Percentiles rank a stretch among this genome's conserved stretches.
phyloP scores from a whole-genome alignment of 2,329 filamentous ascomycete genomes.

The Aspergillus brasiliensis region DNA sequence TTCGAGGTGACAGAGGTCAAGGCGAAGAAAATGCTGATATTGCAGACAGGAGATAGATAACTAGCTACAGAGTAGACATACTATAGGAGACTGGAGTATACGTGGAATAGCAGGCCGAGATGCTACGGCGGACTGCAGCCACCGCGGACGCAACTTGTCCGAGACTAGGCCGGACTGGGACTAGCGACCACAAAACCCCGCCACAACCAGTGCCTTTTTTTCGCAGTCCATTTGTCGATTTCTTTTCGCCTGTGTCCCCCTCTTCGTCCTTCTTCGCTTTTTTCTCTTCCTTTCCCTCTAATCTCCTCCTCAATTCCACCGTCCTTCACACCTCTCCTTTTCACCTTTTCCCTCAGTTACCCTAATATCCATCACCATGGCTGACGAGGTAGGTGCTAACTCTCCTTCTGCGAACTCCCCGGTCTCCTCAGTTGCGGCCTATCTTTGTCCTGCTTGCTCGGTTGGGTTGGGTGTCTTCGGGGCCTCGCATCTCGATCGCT shows the following conservation, averaged over 20 bases:
- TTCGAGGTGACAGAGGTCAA: not conserved
- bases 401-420: slow-evolving; percentile 19
- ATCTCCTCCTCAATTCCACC: slow-evolving; percentile 21
- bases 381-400: slow-evolving; percentile 62
- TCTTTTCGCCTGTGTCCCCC: slow-evolving; percentile 25
- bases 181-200: slow-evolving; percentile 32
- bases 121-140: slow-evolving; percentile 6
- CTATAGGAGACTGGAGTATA: not conserved
- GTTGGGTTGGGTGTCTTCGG: slow-evolving; percentile 19
- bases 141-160: slow-evolving; percentile 10
- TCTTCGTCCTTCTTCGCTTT: slow-evolving; percentile 24
- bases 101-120: slow-evolving; percentile 8
- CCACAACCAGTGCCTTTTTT: slow-evolving; percentile 39
- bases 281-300: slow-evolving; percentile 23
- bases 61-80: not conserved
- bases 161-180: slow-evolving; percentile 28
- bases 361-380: slow-evolving; percentile 57
- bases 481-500: slow-evolving; percentile 33
- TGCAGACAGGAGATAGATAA: not conserved
- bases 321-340: slow-evolving; percentile 24
- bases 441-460: slow-evolving; percentile 28
- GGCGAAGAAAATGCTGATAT: not conserved
- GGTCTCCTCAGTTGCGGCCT: not conserved
- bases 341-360: slow-evolving; percentile 20
- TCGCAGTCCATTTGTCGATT: slow-evolving; percentile 31